phyloP scores from a whole-genome alignment of 106 monocot species.

The Phalaenopsis aphrodite region DNA sequence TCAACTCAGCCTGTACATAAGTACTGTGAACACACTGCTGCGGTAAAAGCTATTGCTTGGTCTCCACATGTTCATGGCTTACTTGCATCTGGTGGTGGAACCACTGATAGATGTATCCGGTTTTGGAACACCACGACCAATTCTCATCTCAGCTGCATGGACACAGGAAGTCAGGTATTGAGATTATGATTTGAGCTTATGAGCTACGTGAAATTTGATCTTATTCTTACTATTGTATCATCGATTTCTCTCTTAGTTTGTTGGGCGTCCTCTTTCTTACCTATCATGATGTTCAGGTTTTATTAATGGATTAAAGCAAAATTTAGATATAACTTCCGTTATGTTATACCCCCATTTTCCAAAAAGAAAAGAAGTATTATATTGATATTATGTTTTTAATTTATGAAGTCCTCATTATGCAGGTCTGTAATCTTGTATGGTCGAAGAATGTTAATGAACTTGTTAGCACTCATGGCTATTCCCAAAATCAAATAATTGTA shows the following conservation, averaged over 20 bases:
- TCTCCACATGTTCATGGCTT: constrained; percentile 93
- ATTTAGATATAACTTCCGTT: background rate
- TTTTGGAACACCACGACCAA: constrained; percentile 95
- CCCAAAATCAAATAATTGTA: constrained; percentile 94
- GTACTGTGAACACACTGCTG: constrained; percentile 93
- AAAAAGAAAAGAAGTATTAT: background rate
- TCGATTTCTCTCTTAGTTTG: background rate
- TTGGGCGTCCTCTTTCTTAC: background rate
- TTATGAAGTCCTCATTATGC: constrained; percentile 4
- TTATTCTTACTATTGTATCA: background rate
- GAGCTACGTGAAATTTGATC: background rate
- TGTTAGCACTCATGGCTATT: constrained; percentile 97
- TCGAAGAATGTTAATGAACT: constrained; percentile 99
- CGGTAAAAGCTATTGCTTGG: constrained; percentile 99
- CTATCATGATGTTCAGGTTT: no score
- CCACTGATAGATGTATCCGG: constrained; percentile 88
- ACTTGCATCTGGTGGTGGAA: constrained; percentile 96
- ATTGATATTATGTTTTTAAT: background rate
- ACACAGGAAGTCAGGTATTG: constrained; percentile 94
- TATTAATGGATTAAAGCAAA: no score
- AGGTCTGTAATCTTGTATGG: constrained; percentile 97
- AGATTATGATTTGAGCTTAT: background rate
- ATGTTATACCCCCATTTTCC: background rate
- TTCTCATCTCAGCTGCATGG: constrained; percentile 67
- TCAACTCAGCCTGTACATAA: constrained; percentile 76